These are phyloP conservation scores for Jackrogersella multiformis DNA, from an alignment of 495 filamentous ascomycete genomes.

Conservation along the genomic window DNA sequence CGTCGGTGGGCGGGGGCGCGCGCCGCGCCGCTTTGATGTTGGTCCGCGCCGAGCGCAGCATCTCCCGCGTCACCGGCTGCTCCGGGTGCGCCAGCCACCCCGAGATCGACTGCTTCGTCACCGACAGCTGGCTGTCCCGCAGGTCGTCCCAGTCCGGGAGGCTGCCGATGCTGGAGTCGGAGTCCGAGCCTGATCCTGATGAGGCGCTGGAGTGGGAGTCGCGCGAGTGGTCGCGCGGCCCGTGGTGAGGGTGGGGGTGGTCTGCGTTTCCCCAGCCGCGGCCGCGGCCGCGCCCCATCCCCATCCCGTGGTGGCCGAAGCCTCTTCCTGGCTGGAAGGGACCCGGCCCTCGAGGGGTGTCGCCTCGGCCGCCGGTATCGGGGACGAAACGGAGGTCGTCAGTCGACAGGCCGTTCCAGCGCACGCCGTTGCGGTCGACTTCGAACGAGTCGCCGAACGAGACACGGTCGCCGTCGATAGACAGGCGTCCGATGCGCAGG, in stretches of 20 bases:
- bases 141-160: constrained; percentile 59
- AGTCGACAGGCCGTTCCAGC: constrained; percentile 31
- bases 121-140: constrained; percentile 51
- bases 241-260: neutral
- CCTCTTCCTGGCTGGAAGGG: neutral
- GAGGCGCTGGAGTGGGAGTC: constrained; percentile 33
- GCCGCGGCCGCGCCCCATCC: constrained; percentile 24
- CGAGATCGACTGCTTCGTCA: constrained; percentile 47
- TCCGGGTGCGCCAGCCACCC: constrained; percentile 56
- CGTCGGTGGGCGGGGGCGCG: constrained; percentile 12
- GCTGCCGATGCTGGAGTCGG: constrained; percentile 54
- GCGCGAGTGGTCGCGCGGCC: constrained; percentile 23
- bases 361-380: neutral
- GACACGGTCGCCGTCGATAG: constrained; percentile 51
- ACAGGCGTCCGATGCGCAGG: constrained; percentile 48
- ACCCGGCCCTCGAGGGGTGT: neutral
- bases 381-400: neutral
- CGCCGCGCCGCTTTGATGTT: constrained; percentile 54
- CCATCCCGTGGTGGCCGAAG: constrained; percentile 24
- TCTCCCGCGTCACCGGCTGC: constrained; percentile 53
- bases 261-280: constrained; percentile 2
- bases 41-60: constrained; percentile 47
- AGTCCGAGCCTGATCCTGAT: constrained; percentile 42
- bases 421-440: constrained; percentile 54
- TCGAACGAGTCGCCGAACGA: constrained; percentile 51